A percentile compares a stretch with the other conserved stretches of the same genome.
Conservation (phyloP, 148 eudicot species). For the Arctostaphylos glauca region DNA sequence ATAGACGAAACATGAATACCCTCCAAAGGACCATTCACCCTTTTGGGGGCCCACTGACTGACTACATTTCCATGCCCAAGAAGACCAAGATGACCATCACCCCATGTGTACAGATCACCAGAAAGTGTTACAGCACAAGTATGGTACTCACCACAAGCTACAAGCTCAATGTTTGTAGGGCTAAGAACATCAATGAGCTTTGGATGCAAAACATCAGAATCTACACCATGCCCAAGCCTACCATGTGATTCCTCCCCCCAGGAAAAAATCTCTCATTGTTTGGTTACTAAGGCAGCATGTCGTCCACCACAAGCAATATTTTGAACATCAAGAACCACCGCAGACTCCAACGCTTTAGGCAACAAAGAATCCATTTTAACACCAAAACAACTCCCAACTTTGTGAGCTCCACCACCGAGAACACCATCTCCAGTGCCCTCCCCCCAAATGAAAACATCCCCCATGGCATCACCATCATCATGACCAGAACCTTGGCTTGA, state of each 20-base stretch:
- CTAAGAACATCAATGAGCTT: constrained; percentile 85
- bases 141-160: constrained; percentile 93
- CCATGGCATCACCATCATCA: constrained; percentile 95
- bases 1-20: constrained; percentile 92
- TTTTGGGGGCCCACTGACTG: constrained; percentile 91
- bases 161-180: constrained; percentile 84
- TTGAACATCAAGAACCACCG: constrained; percentile 96
- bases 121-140: constrained; percentile 96
- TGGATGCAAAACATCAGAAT: constrained; percentile 86
- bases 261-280: constrained; percentile 93
- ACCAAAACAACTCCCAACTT: constrained; percentile 47
- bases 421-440: constrained; percentile 89
- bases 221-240: constrained; percentile 96
- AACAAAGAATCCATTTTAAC: constrained; percentile 72
- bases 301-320: constrained; percentile 92
- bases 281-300: constrained; percentile 91
- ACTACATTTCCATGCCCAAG: constrained; percentile 95
- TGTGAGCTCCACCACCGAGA: constrained; percentile 79
- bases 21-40: constrained; percentile 84
- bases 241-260: constrained; percentile 97
- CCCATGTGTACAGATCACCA: constrained; percentile 98
- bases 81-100: constrained; percentile 84
- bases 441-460: constrained; percentile 96
- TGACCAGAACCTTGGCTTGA: constrained; percentile 99
- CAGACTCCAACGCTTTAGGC: constrained; percentile 94